A percentile compares a stretch with the other conserved stretches of the same genome.
Evolutionary conservation across 352 stramenopile genomes (phyloP).

Genomic region (Phytopythium delawarense): DNA sequence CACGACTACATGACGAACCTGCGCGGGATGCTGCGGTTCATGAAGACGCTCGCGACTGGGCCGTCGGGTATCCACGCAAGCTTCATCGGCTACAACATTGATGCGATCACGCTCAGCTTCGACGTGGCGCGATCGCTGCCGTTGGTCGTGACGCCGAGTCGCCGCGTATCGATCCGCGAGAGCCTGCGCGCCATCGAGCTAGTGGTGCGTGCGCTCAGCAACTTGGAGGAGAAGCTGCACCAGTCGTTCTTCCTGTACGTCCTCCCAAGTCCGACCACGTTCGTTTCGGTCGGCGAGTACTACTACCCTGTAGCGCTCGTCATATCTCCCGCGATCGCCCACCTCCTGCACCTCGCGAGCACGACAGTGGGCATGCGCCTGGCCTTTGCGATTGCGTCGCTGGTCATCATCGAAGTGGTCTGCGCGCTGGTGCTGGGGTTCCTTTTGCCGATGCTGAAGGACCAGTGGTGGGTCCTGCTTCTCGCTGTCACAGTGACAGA

Average conservation of each 20-base stretch:
- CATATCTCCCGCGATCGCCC: conserved; percentile 59
- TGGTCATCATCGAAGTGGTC: conserved; percentile 35
- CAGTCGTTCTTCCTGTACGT: conserved; percentile 89
- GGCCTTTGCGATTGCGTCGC: conserved; percentile 38
- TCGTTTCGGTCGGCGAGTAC: conserved; percentile 88
- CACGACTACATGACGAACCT: conserved; percentile 53
- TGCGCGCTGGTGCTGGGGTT: conserved; percentile 16
- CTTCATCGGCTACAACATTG: conserved; percentile 87
- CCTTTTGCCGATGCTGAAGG: conserved; percentile 3
- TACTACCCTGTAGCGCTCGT: conserved; percentile 74
- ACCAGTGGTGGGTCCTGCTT: conserved; percentile 22
- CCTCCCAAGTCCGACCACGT: conserved; percentile 60
- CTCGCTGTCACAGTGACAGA: conserved; percentile 17
- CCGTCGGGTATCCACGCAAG: conserved; percentile 64
- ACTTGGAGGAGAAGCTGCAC: conserved; percentile 86
- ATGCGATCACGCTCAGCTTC: conserved; percentile 63
- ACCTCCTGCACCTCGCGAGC: conserved; percentile 45
- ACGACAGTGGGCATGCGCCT: conserved; percentile 57
- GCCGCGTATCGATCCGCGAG: conserved; percentile 15
- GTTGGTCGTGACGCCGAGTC: not conserved
- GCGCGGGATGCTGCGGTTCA: conserved; percentile 75
- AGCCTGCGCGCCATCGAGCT: conserved; percentile 59
- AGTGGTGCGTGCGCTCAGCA: conserved; percentile 75
- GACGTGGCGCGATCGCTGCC: not conserved
- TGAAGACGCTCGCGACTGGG: conserved; percentile 59